Evolutionary conservation across 2,329 filamentous ascomycete species (phyloP), one percentile per base, ranked within the genome.

Genomic region (Parastagonospora avenae): DNA sequence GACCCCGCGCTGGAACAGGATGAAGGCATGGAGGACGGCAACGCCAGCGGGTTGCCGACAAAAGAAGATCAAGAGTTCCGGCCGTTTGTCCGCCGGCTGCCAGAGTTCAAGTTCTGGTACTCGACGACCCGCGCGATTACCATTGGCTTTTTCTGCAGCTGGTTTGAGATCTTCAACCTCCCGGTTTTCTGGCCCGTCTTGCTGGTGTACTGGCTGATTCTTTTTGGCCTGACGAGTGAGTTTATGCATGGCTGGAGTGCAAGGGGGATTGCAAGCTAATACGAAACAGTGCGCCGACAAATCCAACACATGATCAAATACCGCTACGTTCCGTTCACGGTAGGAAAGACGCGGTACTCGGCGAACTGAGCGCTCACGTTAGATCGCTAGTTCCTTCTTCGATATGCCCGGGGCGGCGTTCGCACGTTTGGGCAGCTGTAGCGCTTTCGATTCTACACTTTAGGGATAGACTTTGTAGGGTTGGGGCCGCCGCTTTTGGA

Each of bases 261-360:
- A 27, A 11, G 2, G 9, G 9, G 15, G 8, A 4, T 27, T 10
- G 29, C 8, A 28, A 30, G 19, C 31, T 27, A 30, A 54, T 56
- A 57, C 27, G 40, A 44, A 55, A 16, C 65, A 96, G 92, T 99
- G 94, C 87, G 94, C 77, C 91, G 94, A 82, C 94, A 99, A 80
- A 99, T 99, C 66, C 94, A 99, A 80, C 94, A 97, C 80, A 99
- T 99, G 94, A 93, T 99, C 84, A 99, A 97, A 82, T 99, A 97
- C 81, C 91, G 93, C 78, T 99, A 96, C 73, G 92, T 96, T 28
- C 92, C 92, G 35, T 96, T 97, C 79, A 88, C 90, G 35, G 86
- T 96, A 61, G 92, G 92, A 76, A 97, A 97, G 85, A 72, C 70
- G 50, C 66, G 70, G 15, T 74, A 73, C 62, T 59, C 67, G 14